phyloP scores from a whole-genome alignment of 306 rosid species.

The Rosa chinensis region DNA sequence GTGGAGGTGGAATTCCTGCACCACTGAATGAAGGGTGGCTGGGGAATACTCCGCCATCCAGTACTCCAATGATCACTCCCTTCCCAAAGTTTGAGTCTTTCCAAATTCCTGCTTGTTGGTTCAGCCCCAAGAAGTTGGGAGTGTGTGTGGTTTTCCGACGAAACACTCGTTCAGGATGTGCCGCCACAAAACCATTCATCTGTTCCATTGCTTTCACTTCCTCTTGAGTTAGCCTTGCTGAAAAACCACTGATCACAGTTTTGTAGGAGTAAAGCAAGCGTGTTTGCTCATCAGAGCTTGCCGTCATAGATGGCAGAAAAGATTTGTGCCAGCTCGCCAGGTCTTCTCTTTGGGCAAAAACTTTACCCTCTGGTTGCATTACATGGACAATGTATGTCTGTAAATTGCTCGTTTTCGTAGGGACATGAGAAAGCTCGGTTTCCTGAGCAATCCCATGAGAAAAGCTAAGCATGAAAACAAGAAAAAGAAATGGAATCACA shows the following conservation, averaged over 20 bases:
- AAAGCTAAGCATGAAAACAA: conserved; percentile 38
- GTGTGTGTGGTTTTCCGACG: conserved; percentile 60
- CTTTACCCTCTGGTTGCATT: conserved; percentile 40
- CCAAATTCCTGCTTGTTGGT: conserved; percentile 53
- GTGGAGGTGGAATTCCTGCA: conserved; percentile 67
- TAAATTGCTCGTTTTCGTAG: conserved; percentile 21
- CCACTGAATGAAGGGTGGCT: conserved; percentile 68
- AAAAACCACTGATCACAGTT: conserved; percentile 64
- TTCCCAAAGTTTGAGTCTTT: conserved; percentile 67
- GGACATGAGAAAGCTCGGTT: conserved; percentile 23
- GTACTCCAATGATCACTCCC: conserved; percentile 71
- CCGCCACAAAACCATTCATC: conserved; percentile 59
- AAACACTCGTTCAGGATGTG: conserved; percentile 43
- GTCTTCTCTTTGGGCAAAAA: conserved; percentile 36
- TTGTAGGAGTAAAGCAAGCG: conserved; percentile 47
- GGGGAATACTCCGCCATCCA: conserved; percentile 64
- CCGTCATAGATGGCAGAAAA: conserved; percentile 50
- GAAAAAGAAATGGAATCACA: conserved; percentile 21
- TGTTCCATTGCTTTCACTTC: conserved; percentile 43
- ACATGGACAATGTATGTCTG: conserved; percentile 61
- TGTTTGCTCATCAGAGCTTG: conserved; percentile 37
- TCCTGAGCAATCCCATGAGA: conserved; percentile 29
- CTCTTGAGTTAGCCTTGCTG: conserved; percentile 63
- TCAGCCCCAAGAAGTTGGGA: conserved; percentile 64
- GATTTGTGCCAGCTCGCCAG: conserved; percentile 59